Conservation (phyloP, 345 rosid species). For the Leavenworthia alabamica region DNA sequence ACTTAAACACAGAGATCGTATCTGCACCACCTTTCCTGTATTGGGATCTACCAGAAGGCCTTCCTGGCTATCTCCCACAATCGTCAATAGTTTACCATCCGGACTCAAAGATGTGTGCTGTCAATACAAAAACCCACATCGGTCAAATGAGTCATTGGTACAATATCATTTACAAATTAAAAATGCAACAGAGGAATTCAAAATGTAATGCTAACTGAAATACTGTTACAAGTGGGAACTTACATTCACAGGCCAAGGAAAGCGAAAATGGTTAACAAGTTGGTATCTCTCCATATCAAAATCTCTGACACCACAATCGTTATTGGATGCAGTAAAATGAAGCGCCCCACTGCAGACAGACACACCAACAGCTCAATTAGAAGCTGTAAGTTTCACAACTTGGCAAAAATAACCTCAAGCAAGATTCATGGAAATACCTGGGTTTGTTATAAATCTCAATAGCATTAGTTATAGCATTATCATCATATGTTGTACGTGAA, state of each 20-base stretch:
- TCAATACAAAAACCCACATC: background rate
- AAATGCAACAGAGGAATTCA: background rate
- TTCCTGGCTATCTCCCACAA: constrained; percentile 72
- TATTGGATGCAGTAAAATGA: constrained; percentile 73
- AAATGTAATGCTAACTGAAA: background rate
- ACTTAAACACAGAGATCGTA: background rate
- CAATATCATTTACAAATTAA: background rate
- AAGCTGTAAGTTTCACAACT: background rate
- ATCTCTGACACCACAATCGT: constrained; percentile 75
- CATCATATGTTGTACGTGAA: constrained; percentile 84
- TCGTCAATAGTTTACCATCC: constrained; percentile 56
- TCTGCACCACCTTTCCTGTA: constrained; percentile 64
- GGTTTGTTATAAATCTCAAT: constrained; percentile 72
- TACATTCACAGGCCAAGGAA: constrained; percentile 79
- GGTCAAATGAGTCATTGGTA: background rate
- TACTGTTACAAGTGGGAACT: constrained; percentile 22
- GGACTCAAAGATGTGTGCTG: constrained; percentile 77
- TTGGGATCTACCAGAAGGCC: constrained; percentile 59
- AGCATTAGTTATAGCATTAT: constrained; percentile 93
- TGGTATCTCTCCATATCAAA: constrained; percentile 82
- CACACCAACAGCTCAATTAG: constrained; percentile 15
- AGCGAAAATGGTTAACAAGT: constrained; percentile 48
- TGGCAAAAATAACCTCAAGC: background rate
- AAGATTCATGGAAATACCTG: constrained; percentile 38
- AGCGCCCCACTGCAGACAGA: constrained; percentile 51